Evolutionary conservation across 352 stramenopile genomes (phyloP).

Genomic region (Phytophthora sojae): DNA sequence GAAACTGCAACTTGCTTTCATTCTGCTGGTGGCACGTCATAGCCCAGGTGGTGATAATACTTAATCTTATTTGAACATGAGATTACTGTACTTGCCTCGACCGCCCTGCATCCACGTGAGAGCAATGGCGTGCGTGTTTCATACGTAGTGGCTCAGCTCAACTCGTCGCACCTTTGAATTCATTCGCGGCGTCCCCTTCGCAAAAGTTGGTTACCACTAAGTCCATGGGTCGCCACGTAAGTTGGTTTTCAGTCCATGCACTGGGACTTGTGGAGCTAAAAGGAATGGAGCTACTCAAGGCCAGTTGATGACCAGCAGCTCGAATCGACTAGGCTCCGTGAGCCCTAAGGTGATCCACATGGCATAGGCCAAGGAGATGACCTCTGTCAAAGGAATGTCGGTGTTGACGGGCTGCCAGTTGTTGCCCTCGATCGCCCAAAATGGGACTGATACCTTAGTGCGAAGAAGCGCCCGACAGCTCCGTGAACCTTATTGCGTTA

Average conservation of each 20-base stretch:
- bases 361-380: background rate
- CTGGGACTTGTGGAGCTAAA: background rate
- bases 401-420: slow-evolving; percentile 9
- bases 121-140: slow-evolving; percentile 26
- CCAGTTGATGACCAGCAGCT: slow-evolving; percentile 16
- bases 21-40: slow-evolving; percentile 3
- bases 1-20: slow-evolving; percentile 3
- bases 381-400: background rate
- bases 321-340: background rate
- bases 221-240: background rate
- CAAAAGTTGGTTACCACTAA: slow-evolving; percentile 8
- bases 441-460: background rate
- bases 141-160: slow-evolving; percentile 7
- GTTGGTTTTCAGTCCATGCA: slow-evolving; percentile 10
- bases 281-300: background rate
- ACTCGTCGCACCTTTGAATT: slow-evolving; percentile 4
- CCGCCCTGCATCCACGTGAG: slow-evolving; percentile 2
- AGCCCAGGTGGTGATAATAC: background rate
- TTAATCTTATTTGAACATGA: background rate
- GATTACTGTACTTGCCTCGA: too few relatives aligned
- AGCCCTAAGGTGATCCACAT: background rate
- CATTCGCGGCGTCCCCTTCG: slow-evolving; percentile 17
- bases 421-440: background rate
- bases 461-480: background rate
- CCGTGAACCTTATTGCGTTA: background rate